Evolutionary conservation across 352 stramenopile species (phyloP).

Genomic region (Achlya hypogyna): DNA sequence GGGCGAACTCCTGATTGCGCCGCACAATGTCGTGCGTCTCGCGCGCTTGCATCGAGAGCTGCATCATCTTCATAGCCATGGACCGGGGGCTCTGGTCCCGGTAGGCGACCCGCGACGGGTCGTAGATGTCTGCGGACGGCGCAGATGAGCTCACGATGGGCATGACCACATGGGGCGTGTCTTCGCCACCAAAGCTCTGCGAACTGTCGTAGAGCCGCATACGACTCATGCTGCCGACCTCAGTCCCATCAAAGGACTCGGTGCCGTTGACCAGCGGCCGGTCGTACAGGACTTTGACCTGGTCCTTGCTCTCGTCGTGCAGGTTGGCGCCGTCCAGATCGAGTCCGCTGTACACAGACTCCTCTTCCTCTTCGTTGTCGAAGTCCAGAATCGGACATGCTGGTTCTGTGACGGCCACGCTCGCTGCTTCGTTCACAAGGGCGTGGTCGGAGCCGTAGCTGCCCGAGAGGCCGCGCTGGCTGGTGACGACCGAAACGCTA

Average conservation of each 20-base stretch:
- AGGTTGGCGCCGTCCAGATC: constrained; percentile 7
- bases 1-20: constrained; percentile 2
- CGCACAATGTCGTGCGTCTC: constrained; percentile 19
- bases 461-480: background rate
- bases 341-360: constrained; percentile 16
- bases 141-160: background rate
- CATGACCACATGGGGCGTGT: background rate
- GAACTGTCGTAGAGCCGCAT: constrained; percentile 6
- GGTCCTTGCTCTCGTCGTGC: background rate
- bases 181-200: background rate
- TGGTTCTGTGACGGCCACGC: background rate
- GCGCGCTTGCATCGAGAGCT: constrained; percentile 10
- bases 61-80: constrained; percentile 12
- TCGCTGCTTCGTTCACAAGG: background rate
- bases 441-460: constrained; percentile 4
- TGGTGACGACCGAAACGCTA: background rate
- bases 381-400: constrained; percentile 19
- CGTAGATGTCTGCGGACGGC: background rate
- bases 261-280: background rate
- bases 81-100: background rate
- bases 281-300: background rate
- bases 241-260: background rate
- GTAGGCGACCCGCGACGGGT: background rate
- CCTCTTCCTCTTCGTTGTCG: constrained; percentile 18
- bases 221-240: background rate